Conservation (phyloP, 1,139 yeast genomes). For the Taphrina wiesneri region DNA sequence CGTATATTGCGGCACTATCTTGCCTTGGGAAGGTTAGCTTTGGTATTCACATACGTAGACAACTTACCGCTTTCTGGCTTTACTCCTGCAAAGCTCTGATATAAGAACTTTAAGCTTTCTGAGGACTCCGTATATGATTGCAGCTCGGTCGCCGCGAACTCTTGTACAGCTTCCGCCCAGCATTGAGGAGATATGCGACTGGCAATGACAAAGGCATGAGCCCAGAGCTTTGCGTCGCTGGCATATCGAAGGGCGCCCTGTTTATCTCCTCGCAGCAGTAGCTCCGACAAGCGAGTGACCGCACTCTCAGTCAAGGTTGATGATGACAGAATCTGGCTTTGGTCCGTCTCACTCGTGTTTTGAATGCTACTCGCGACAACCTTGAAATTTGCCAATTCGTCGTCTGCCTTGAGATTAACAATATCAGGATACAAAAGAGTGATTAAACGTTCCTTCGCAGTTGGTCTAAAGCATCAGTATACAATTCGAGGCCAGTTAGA, state of each 20-base stretch:
- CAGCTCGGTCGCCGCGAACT: slow-evolving; percentile 52
- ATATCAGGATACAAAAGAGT: slow-evolving; percentile 11
- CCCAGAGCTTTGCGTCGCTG: slow-evolving; percentile 68
- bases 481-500: too few relatives aligned
- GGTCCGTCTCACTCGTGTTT: neutral
- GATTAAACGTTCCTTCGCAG: neutral
- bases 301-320: slow-evolving; percentile 9
- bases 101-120: slow-evolving; percentile 60
- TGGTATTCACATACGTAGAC: neutral
- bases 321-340: neutral
- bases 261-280: slow-evolving; percentile 59
- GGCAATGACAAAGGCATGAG: slow-evolving; percentile 72
- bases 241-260: slow-evolving; percentile 67
- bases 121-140: slow-evolving; percentile 46
- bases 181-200: slow-evolving; percentile 63
- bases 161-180: slow-evolving; percentile 60
- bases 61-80: neutral
- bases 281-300: slow-evolving; percentile 14
- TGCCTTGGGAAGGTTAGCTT: neutral
- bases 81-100: slow-evolving; percentile 65
- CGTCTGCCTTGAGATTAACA: neutral
- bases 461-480: neutral
- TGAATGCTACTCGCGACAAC: slow-evolving; percentile 3
- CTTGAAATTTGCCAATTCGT: slow-evolving; percentile 11
- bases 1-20: neutral